Evolutionary conservation across 768 basidiomycete genomes (phyloP).

Genomic region (Boletales sp.): DNA sequence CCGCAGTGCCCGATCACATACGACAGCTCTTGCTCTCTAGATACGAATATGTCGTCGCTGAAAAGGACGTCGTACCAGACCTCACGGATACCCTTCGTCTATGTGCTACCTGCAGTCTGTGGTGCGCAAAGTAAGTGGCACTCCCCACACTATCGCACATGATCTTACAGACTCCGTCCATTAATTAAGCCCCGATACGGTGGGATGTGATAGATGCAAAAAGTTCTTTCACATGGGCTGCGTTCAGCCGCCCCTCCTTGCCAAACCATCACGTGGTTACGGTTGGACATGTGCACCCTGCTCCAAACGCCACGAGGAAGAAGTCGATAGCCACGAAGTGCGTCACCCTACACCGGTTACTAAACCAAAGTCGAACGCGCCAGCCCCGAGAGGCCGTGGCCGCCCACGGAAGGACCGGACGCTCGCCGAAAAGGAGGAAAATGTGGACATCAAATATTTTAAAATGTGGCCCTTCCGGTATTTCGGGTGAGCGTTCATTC

Average conservation of each 20-base stretch:
- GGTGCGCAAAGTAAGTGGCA: constrained; percentile 78
- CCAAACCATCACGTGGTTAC: constrained; percentile 94
- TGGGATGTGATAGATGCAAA: constrained; percentile 90
- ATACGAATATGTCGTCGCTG: constrained; percentile 94
- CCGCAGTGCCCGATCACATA: constrained; percentile 78
- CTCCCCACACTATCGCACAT: constrained; percentile 8
- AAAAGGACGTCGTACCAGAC: constrained; percentile 90
- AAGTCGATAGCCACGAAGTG: constrained; percentile 72
- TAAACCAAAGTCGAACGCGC: constrained; percentile 68
- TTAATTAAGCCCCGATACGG: constrained; percentile 66
- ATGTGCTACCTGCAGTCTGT: constrained; percentile 81
- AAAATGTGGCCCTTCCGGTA: constrained; percentile 95
- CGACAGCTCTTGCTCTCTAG: constrained; percentile 70
- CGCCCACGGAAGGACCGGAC: constrained; percentile 73
- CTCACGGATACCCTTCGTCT: constrained; percentile 82
- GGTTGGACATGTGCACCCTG: constrained; percentile 98
- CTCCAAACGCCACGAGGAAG: constrained; percentile 80
- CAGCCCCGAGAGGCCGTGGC: constrained; percentile 67
- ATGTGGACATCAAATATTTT: constrained; percentile 74
- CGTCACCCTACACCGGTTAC: constrained; percentile 53
- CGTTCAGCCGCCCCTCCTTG: constrained; percentile 83
- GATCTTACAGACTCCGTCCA: constrained; percentile 22
- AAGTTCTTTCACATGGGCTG: constrained; percentile 93
- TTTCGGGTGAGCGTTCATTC: constrained; percentile 70
- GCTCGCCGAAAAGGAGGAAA: constrained; percentile 76